Percentiles rank a stretch among this genome's conserved stretches.
Evolutionary conservation across 2,329 filamentous ascomycete species (phyloP).

Genomic region (Xylariaceae sp.): DNA sequence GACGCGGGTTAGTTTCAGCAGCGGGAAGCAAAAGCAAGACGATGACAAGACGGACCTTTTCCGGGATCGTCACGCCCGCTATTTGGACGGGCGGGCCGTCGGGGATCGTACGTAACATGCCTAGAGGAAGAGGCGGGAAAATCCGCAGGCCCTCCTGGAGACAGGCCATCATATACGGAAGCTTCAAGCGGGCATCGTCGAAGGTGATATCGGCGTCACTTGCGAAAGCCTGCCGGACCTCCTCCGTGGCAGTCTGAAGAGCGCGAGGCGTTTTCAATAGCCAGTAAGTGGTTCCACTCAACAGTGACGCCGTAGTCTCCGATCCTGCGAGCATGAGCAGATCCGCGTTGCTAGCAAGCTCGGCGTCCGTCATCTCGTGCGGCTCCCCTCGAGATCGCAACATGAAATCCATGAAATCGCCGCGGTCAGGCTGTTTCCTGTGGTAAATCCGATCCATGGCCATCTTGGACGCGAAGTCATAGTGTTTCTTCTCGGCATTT

Average conservation of each 20-base stretch:
- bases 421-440: conserved; percentile 27
- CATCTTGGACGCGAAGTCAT: conserved; percentile 24
- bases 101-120: conserved; percentile 23
- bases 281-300: conserved; percentile 23
- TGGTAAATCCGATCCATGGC: conserved; percentile 25
- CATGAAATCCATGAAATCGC: conserved; percentile 34
- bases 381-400: conserved; percentile 30
- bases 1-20: conserved; percentile 7
- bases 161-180: conserved; percentile 28
- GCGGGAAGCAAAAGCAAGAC: background rate
- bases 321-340: conserved; percentile 31
- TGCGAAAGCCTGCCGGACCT: conserved; percentile 45
- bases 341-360: conserved; percentile 34
- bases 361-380: conserved; percentile 30
- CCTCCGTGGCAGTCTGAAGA: conserved; percentile 28
- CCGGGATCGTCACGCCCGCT: conserved; percentile 24
- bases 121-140: conserved; percentile 26
- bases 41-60: conserved; percentile 20
- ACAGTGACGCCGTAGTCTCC: conserved; percentile 33
- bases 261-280: conserved; percentile 25
- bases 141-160: conserved; percentile 27
- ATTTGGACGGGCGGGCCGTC: conserved; percentile 23
- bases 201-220: conserved; percentile 44
- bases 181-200: conserved; percentile 28
- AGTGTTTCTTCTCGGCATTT: conserved; percentile 30